Percentiles rank a stretch among this genome's conserved stretches.
phyloP scores from a whole-genome alignment of 2,329 filamentous ascomycete genomes.

The Alternaria brassicicola region DNA sequence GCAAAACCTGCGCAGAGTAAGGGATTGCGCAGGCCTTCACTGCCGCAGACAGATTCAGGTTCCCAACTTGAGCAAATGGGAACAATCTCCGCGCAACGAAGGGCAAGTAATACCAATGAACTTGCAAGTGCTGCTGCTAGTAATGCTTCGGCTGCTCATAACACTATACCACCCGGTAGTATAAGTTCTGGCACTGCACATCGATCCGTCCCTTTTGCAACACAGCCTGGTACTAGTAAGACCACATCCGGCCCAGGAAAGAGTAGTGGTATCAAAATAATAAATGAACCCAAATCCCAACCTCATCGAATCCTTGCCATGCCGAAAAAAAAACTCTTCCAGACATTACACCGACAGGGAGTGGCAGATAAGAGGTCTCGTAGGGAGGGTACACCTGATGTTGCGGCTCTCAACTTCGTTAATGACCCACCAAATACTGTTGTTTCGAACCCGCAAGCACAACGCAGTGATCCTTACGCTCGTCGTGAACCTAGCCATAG shows the following conservation, averaged over 20 bases:
- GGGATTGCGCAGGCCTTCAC: background rate
- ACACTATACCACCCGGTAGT: background rate
- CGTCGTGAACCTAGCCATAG: slow-evolving; percentile 31
- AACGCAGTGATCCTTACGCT: slow-evolving; percentile 28
- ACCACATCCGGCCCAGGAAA: slow-evolving; percentile 1
- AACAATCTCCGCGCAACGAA: background rate
- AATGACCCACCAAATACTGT: slow-evolving; percentile 18
- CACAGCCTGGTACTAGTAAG: background rate
- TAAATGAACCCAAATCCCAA: slow-evolving; percentile 29
- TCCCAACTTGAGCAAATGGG: background rate
- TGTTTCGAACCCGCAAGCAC: background rate
- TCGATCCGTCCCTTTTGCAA: background rate
- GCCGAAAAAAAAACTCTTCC: slow-evolving; percentile 25
- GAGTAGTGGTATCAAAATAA: slow-evolving; percentile 29
- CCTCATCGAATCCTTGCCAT: slow-evolving; percentile 12
- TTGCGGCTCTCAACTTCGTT: slow-evolving; percentile 31
- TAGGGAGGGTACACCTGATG: slow-evolving; percentile 36
- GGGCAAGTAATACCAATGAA: background rate
- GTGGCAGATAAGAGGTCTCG: slow-evolving; percentile 31
- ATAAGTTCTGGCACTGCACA: background rate
- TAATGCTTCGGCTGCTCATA: background rate
- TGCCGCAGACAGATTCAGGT: background rate
- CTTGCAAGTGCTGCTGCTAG: background rate
- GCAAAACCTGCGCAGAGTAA: background rate
- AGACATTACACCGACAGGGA: slow-evolving; percentile 20